Conservation (phyloP, 371 early-diverging fungal genomes). For the Fennellomyces sp. region DNA sequence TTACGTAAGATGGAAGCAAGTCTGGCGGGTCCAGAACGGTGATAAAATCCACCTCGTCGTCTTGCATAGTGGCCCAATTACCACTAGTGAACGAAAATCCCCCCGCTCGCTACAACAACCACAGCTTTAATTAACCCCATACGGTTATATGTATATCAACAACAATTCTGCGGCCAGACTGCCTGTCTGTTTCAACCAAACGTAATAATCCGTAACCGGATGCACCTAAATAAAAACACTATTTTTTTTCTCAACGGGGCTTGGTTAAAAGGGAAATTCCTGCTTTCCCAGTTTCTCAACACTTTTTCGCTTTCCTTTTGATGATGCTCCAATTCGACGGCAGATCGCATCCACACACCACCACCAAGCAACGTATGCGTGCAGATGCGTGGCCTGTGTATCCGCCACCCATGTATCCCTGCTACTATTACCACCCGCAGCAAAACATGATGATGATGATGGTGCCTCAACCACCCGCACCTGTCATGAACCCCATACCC, state of each 20-base stretch:
- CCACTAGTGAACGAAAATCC: too few relatives aligned
- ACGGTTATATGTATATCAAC: neutral
- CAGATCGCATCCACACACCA: neutral
- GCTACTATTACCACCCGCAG: constrained; percentile 1
- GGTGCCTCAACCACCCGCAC: neutral
- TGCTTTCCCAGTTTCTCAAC: neutral
- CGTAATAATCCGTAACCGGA: neutral
- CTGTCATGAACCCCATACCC: neutral
- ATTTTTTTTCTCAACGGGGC: neutral
- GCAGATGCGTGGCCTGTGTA: neutral
- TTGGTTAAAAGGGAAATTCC: neutral
- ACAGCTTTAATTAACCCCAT: neutral
- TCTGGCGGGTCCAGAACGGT: constrained; percentile 4
- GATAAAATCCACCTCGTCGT: too few relatives aligned
- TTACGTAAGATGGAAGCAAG: constrained; percentile 14
- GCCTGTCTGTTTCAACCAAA: neutral
- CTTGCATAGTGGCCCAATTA: neutral
- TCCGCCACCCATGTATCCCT: neutral
- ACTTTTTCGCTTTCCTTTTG: neutral
- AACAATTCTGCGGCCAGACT: neutral
- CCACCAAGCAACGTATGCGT: neutral
- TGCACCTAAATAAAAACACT: constrained; percentile 8
- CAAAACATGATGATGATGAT: neutral
- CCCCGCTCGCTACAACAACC: too few relatives aligned
- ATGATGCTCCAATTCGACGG: neutral